phyloP scores from a whole-genome alignment of 2,329 filamentous ascomycete genomes.

The Trichoderma asperellum region DNA sequence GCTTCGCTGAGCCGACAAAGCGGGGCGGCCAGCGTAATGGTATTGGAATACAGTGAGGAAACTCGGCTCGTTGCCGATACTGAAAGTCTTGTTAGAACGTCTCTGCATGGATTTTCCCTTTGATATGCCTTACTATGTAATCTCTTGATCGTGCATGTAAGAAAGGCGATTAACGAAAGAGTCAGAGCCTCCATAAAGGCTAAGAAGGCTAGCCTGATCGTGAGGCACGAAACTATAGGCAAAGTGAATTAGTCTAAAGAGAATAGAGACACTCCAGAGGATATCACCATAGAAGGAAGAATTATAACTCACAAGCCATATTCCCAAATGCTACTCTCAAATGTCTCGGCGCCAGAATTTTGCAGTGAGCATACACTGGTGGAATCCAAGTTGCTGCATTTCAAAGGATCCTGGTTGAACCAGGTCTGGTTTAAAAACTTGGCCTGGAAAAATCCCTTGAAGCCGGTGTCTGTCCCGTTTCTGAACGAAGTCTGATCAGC shows the following conservation, averaged over 20 bases:
- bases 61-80: constrained; percentile 65
- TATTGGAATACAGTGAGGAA: constrained; percentile 70
- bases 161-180: constrained; percentile 62
- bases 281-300: background rate
- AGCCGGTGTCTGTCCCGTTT: constrained; percentile 64
- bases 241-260: background rate
- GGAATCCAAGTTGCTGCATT: constrained; percentile 60
- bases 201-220: constrained; percentile 57
- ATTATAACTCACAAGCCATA: constrained; percentile 64
- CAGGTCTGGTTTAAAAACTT: constrained; percentile 69
- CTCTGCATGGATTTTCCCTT: background rate
- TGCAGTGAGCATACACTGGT: constrained; percentile 63
- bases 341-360: constrained; percentile 67
- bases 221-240: constrained; percentile 55
- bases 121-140: constrained; percentile 38
- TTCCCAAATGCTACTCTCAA: constrained; percentile 73
- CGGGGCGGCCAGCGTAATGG: constrained; percentile 70
- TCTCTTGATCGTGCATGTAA: constrained; percentile 65
- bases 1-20: constrained; percentile 54
- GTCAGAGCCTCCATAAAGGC: constrained; percentile 61
- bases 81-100: constrained; percentile 45
- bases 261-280: background rate
- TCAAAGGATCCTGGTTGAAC: constrained; percentile 69
- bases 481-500: constrained; percentile 58
- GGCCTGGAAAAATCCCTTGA: constrained; percentile 72